Conservation (phyloP, 2,329 filamentous ascomycete genomes). For the Sordariomycetes sp. region DNA sequence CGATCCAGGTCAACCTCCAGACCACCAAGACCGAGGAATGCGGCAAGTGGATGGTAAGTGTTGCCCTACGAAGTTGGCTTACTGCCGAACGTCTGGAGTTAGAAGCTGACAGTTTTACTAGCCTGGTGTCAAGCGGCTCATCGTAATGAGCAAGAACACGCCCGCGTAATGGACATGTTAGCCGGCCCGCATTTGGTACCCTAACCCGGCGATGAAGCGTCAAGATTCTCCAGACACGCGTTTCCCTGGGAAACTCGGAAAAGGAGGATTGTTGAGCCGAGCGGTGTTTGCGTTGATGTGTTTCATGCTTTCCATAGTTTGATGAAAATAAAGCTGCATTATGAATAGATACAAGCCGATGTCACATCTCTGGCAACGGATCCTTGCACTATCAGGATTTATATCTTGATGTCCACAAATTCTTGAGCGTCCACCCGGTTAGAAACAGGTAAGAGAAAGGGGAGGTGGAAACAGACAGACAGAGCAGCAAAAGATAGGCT, state of each 20-base stretch:
- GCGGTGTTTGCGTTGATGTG: neutral
- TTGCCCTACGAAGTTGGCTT: neutral
- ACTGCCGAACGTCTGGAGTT: neutral
- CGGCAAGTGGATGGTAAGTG: conserved; percentile 76
- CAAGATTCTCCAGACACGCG: neutral
- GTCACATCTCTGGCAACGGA: neutral
- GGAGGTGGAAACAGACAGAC: neutral
- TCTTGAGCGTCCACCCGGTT: too few relatives aligned
- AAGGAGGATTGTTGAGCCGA: neutral
- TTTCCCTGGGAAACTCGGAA: neutral
- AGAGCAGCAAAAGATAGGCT: neutral
- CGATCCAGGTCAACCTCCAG: conserved; percentile 65
- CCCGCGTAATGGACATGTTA: conserved; percentile 29
- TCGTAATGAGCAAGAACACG: conserved; percentile 71
- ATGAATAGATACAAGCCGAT: neutral
- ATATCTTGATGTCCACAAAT: neutral
- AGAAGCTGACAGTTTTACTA: conserved; percentile 17
- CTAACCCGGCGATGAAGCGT: neutral
- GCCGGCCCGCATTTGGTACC: too few relatives aligned
- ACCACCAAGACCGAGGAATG: conserved; percentile 70
- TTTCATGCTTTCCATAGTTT: neutral
- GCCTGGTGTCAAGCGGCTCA: conserved; percentile 67
- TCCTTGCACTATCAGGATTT: neutral
- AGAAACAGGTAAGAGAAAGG: neutral
- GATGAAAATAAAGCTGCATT: neutral